Evolutionary conservation across 140 eudicot species (phyloP), one percentile per base, ranked within the genome.

Genomic region (Erigeron philadelphicus): DNA sequence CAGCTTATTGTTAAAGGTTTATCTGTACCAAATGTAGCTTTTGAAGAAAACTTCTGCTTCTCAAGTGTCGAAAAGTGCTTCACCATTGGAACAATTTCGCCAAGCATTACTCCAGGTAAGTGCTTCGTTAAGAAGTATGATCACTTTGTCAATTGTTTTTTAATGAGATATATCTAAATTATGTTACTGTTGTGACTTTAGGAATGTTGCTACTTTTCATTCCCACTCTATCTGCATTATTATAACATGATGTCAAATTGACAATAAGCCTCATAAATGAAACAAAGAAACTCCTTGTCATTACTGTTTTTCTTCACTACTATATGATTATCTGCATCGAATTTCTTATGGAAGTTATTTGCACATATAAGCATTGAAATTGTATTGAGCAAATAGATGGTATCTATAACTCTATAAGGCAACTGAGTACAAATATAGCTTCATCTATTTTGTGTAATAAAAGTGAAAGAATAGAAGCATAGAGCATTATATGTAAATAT

Each of bases 1-100:
- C 86, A 77, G 84, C 86, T 81, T 68, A 79, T 75, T 79, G 59
- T 21, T 31, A 31, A 31, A 31, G 38, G 38, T 31, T 31, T 31
- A 53, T 53, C 79, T 84, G 84, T 89, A 77, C 89, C 83, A 72
- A 81, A 82, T 87, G 90, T 84, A 90, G 97, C 87, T 90, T 75
- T 76, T 90, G 85, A 90, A 90, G 90, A 90, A 87, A 88, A 83
- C 82, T 57, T 83, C 85, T 47, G 83, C 84, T 44, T 80, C 73
- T 23, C 94, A 85, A 81, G 79, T 77, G 44, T 84, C 94, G 63
- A 81, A 80, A 80, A 73, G 68, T 73, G 88, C 86, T 82, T 87
- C 97, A 58, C 86, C 87, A 3, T 76, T 80, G 21, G 94, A 87
- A 75, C 94, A 90, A 53, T 80, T 87, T 78, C 84, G 81, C 55